phyloP scores from a whole-genome alignment of 805 yeast species.

The Saccharomyces eubayanus region DNA sequence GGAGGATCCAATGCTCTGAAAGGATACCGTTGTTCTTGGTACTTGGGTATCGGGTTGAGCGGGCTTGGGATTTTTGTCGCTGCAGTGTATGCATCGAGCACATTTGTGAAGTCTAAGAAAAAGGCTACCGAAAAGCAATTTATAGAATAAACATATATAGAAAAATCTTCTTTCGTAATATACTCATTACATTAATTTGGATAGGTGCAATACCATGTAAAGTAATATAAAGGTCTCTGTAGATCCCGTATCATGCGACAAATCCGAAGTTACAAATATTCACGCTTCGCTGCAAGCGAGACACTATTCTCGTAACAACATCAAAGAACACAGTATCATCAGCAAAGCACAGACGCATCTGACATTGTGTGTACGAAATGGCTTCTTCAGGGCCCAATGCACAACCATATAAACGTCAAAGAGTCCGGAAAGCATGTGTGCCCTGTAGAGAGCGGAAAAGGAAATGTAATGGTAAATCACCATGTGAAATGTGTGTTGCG shows the following conservation, averaged over 20 bases:
- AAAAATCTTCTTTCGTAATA: not conserved
- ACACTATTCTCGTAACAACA: not conserved
- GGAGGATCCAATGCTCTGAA: not conserved
- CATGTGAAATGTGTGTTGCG: slow-evolving; percentile 1
- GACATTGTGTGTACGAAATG: not conserved
- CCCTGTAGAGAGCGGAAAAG: slow-evolving; percentile 3
- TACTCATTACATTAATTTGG: not conserved
- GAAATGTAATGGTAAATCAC: slow-evolving; percentile 2
- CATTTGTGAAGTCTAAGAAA: not conserved
- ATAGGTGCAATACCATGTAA: not conserved
- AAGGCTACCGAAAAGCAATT: not conserved
- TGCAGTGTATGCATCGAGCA: not conserved
- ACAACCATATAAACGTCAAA: not conserved
- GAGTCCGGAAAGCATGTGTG: slow-evolving; percentile 3
- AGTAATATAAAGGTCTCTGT: not conserved
- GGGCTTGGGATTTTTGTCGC: not conserved
- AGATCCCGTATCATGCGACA: not conserved
- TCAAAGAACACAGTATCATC: not conserved
- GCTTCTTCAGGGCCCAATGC: not conserved
- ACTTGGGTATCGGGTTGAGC: not conserved
- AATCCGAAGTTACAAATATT: not conserved
- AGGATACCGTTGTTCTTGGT: not conserved
- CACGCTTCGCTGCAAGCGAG: not conserved
- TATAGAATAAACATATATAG: not conserved
- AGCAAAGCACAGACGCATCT: not conserved